Evolutionary conservation across 768 basidiomycete species (phyloP), one percentile per base, ranked within the genome.

Genomic region (Scleroderma citrinum): DNA sequence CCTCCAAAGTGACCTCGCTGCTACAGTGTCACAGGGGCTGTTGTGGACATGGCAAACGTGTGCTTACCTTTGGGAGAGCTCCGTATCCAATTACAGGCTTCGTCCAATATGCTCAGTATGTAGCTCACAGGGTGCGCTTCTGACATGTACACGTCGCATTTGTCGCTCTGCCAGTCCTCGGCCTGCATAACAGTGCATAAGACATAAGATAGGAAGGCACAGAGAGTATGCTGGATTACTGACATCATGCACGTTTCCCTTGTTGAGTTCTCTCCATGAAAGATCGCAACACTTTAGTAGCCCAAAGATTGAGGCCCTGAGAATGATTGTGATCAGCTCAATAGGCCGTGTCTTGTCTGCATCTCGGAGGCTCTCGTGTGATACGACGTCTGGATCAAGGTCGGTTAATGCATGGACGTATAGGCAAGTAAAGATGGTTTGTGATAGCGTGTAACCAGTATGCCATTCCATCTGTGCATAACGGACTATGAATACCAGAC

Each of bases 111-210:
- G 16, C 70, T 63, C 7, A 84, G 50, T 21, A 87, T 65, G 48
- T 76, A 73, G 41, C 71, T 70, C 16, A 78, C 76, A 16, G 80
- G 74, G 23, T 83, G 63, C 7, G 75, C 73, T 66, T 93, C 87
- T 10, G 83, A 71, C 5, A 94, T 70, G 0, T 82, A 78, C 0
- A 94, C 75, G 17, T 91, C 91, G 57, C 83, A 86, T 68, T 92
- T 93, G 54, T 96, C 92, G 49, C 85, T 77, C 63, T 91, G 88
- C 83, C 88, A 91, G 58, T 92, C 90, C 72, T 92, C 91, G 52
- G 78, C 73, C 90, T 92, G 62, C 50, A 17, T 44, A 52, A 56
- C 39, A 48, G 36, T 4, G 30, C 17, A 21, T 13, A 24, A 29
- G 26, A 29, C 23, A 54, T 48, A 43, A 36, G 16, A 39, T 26